Evolutionary conservation across 306 rosid genomes (phyloP), one percentile per base, ranked within the genome.

Genomic region (Lathyrus aphaca): DNA sequence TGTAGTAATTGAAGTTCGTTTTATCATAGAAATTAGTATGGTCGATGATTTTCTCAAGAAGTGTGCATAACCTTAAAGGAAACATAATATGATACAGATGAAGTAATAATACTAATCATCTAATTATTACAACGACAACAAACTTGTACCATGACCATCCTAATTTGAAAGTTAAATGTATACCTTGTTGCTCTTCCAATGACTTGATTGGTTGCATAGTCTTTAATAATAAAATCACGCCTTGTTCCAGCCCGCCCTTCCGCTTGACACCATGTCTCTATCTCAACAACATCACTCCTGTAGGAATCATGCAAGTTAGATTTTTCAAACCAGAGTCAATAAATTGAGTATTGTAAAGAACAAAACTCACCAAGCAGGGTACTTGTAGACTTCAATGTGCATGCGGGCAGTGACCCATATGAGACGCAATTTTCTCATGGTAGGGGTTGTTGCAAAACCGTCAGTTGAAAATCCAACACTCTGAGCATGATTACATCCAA

Each of bases 351-450:
- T 55, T 21, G 5, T 67, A 4, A 81, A 78, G 21, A 69, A 16
- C 68, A 51, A 57, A 71, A 63, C 84, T 43, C 53, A 94, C 99
- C 97, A 91, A 67, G 97, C 95, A 54, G 99, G 97, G 80, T 94
- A 94, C 74, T 84, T 94, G 84, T 87, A 94, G 85, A 94, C 83
- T 84, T 94, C 97, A 64, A 94, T 91, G 79, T 94, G 99, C 99
- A 94, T 94, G 46, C 97, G 97, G 65, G 99, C 96, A 39, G 99
- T 88, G 55, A 94, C 99, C 98, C 99, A 94, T 73, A 94, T 94
- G 64, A 94, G 97, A 82, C 80, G 86, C 81, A 91, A 80, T 68
- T 91, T 88, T 83, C 99, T 86, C 99, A 94, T 94, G 40, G 95
- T 94, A 69, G 88, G 82, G 21, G 99, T 91, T 6, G 97, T 94